Base-by-base conservation (phyloP, 306 rosid genomes). In the Psophocarpus tetragonolobus region DNA sequence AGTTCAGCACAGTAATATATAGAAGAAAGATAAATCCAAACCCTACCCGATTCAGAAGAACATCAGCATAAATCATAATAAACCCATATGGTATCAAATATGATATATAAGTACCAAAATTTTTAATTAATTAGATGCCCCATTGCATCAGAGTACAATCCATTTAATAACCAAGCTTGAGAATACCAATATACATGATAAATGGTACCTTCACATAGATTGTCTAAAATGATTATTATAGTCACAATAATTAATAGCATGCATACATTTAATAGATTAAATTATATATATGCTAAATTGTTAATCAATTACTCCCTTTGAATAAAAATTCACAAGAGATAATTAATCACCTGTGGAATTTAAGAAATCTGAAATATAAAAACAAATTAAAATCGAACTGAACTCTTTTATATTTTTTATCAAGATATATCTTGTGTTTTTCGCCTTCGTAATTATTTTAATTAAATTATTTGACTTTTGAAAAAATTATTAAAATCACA, bases 111-210 rank as follows among this genome's bases (percentile, higher is more conserved):
- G 39, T 35, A 29, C 57, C 73, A 1, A n/a, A 66, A 4, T 56
- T 80, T 12, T 80, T 29, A 27, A 64, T 80, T 29, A 27, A 64
- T 38, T 72, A 36, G 58, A 63, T 47, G 58, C 27, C 17, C 44
- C 77, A 45, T 45, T 23, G n/a, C 68, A 73, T 53, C 36, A 72
- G 1, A 72, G 24, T 36, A 54, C 66, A 58, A 21, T 11, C 35
- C 32, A 36, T 32, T 76, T 36, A 26, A 77, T 36, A 20, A 23
- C 6, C 4, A 47, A 4, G 41, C 21, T 38, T 38, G 17, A 38
- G 57, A 66, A 53, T 26, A 64, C 17, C 26, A 76, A 14, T 36
- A 66, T 35, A 15, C 20, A 36, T 23, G 12, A 15, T 47, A 63
- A 65, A 8, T 20, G 64, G 18, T 21, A 64, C 14, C 36, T 47